Evolutionary conservation across 116 monocot species (phyloP), one percentile per base, ranked within the genome.

Genomic region (Phalaenopsis hybrid): DNA sequence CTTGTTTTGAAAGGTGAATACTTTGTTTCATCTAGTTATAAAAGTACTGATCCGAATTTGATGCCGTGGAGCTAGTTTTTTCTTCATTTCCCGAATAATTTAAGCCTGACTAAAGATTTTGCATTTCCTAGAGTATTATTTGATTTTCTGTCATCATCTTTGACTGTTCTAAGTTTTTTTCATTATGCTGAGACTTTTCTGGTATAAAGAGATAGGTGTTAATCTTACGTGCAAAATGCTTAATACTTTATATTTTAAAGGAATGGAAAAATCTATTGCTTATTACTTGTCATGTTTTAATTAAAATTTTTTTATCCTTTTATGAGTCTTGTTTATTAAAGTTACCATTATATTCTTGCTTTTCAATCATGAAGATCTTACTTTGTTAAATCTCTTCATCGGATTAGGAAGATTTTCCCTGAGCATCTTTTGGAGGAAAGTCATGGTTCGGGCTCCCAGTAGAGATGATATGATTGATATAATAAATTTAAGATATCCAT

Each of bases 351-450:
- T 23, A 69, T 28, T 23, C 44, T 44, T 74, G 41, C 44, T 74
- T 76, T 76, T 49, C 3, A 49, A 49, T 49, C 49, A 10, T 23
- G 76, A 46, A n/a, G 20, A 21, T 51, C 77, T 77, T 77, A 77
- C 23, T 25, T 18, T 52, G 51, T 51, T 77, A 28, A 23, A 23
- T 77, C 12, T 4, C 16, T 51, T 51, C 10, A 28, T 51, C 28
- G 50, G 21, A 1, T 61, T 79, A 94, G 92, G 92, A 69, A 85
- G 84, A 67, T 77, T 81, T 41, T 84, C 78, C 51, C 86, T 88
- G 33, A 91, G 89, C 79, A 57, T 63, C 6, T 79, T 97, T 18
- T 97, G 97, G 97, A 93, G 94, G 76, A 92, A 91, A 88, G 93
- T 94, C 49, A 83, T 85, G 85, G 84, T 94, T 80, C 85, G 81